Base-by-base conservation (phyloP, 768 basidiomycete genomes). In the Lepiota venenata region DNA sequence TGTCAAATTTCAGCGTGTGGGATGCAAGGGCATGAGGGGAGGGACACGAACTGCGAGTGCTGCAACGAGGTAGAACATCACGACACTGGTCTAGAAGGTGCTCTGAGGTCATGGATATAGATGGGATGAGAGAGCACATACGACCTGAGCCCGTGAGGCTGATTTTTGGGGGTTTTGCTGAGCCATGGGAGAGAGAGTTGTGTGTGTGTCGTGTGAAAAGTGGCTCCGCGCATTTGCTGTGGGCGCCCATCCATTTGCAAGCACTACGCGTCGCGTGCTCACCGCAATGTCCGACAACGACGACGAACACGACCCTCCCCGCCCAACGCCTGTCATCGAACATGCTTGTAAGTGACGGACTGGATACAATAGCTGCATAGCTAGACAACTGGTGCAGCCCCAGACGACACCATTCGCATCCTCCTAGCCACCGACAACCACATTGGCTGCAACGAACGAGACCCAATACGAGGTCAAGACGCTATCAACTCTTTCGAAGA, bases 361-460 rank as follows among this genome's bases (percentile, higher is more conserved):
- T 45, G n/a, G 21, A n/a, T 12, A n/a, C 2, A 12, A 22, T 18
- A 12, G 14, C 15, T 9, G 21, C 18, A 22, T 35, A 3, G 7
- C 44, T 25, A 29, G 48, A 32, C 46, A 11, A 42, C 27, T 21
- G 27, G n/a, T 47, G 12, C 60, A 86, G 87, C 74, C 54, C 69
- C 75, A 16, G 80, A 87, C 56, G 80, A 92, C 63, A 90, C 83
- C 0, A 84, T 93, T 56, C 77, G 73, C 57, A 93, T 98, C 62
- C 70, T 98, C 66, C 83, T 98, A 6, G 95, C 95, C 5, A 97
- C 95, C 0, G 95, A 98, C 71, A 96, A 93, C 60, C 95, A 98
- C 63, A 89, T 99, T 57, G 97, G 97, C 0, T 97, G 92, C 71
- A 80, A 88, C 58, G 96, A 98, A 70, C 80, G 93, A 57, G 97